phyloP scores from a whole-genome alignment of 768 basidiomycete genomes.

The Rhodotorula diobovata region DNA sequence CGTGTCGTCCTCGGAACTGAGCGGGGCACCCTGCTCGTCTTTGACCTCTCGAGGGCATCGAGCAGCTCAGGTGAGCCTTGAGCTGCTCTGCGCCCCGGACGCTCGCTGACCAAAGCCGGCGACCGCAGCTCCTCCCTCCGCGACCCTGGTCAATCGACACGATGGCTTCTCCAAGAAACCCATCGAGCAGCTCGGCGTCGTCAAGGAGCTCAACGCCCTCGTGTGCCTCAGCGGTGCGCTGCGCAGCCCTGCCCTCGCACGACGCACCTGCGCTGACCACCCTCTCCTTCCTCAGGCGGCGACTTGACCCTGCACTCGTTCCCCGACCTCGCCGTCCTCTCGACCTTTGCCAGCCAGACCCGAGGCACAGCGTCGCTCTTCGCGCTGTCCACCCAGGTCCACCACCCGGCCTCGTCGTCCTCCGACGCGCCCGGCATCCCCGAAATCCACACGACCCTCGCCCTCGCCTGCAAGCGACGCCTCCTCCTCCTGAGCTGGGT shows the following conservation, averaged over 20 bases:
- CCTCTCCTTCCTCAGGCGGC: slow-evolving; percentile 55
- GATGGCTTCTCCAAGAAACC: slow-evolving; percentile 49
- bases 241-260: neutral
- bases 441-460: slow-evolving; percentile 65
- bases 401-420: slow-evolving; percentile 46
- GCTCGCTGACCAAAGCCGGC: neutral
- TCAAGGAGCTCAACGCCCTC: slow-evolving; percentile 80
- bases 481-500: slow-evolving; percentile 80
- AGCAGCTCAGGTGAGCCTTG: neutral
- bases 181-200: slow-evolving; percentile 81
- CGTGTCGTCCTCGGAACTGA: slow-evolving; percentile 37
- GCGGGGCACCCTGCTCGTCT: slow-evolving; percentile 27
- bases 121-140: slow-evolving; percentile 16
- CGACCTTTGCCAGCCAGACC: slow-evolving; percentile 57
- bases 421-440: slow-evolving; percentile 43
- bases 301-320: slow-evolving; percentile 70
- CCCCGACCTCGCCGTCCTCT: slow-evolving; percentile 64
- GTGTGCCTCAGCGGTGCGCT: slow-evolving; percentile 73
- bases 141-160: slow-evolving; percentile 22
- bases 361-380: slow-evolving; percentile 75
- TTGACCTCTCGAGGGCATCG: slow-evolving; percentile 21
- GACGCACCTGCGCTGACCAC: neutral
- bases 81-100: neutral
- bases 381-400: slow-evolving; percentile 62
- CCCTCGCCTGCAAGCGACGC: slow-evolving; percentile 79